A percentile compares a stretch with the other conserved stretches of the same genome.
Conservation (phyloP, 257 asterid genomes). For the Nyctanthes arbortristis region DNA sequence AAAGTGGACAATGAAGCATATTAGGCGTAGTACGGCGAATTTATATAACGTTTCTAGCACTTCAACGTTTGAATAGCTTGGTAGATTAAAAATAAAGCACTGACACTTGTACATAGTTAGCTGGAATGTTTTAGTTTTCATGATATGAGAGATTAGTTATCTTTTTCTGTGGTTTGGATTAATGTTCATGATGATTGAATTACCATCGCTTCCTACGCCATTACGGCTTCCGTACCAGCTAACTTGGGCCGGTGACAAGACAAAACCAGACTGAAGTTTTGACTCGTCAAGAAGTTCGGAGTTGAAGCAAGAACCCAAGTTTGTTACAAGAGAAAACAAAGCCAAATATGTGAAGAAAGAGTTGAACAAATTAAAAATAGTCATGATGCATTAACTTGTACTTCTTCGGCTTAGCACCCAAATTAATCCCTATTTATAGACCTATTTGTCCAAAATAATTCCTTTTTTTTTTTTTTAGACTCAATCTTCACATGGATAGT, state of each 20-base stretch:
- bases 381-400: neutral
- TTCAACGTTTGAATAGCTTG: too few relatives aligned
- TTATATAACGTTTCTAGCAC: too few relatives aligned
- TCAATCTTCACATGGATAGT: neutral
- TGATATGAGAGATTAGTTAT: neutral
- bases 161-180: too few relatives aligned
- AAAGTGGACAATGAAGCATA: too few relatives aligned
- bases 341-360: neutral
- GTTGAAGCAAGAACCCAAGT: neutral
- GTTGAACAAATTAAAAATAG: neutral
- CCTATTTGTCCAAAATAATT: too few relatives aligned
- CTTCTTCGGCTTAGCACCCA: neutral
- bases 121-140: too few relatives aligned
- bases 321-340: neutral
- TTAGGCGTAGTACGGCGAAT: too few relatives aligned
- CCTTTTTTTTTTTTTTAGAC: too few relatives aligned
- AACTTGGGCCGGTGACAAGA: slow-evolving; percentile 27
- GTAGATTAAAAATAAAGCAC: neutral
- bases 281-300: neutral
- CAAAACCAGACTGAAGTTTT: neutral
- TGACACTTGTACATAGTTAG: neutral
- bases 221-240: slow-evolving; percentile 36
- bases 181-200: too few relatives aligned
- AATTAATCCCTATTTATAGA: neutral
- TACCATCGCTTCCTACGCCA: slow-evolving; percentile 29